Conservation (phyloP, 345 rosid species). For the Viola odorata region DNA sequence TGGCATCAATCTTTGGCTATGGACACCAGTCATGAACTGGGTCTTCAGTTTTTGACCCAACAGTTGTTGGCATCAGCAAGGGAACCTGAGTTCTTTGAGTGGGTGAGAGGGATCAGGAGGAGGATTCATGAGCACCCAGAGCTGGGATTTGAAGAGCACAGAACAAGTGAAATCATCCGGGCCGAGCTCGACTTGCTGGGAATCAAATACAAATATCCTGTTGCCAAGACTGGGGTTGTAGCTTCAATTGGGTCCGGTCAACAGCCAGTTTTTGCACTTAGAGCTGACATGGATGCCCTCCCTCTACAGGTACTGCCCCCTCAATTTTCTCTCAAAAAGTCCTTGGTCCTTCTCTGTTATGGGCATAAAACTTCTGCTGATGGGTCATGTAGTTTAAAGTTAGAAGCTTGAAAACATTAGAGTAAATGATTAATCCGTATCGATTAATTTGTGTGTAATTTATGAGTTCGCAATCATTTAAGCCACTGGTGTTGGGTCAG, state of each 20-base stretch:
- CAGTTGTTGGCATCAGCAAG: constrained; percentile 42
- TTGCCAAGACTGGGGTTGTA: constrained; percentile 62
- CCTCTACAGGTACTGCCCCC: constrained; percentile 51
- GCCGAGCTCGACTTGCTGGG: constrained; percentile 58
- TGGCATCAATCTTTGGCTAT: background rate
- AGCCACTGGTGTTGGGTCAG: too few relatives aligned
- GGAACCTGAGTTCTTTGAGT: constrained; percentile 47
- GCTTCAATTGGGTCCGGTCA: constrained; percentile 50
- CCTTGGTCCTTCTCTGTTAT: too few relatives aligned
- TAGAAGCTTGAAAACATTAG: too few relatives aligned
- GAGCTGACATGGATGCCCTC: constrained; percentile 80
- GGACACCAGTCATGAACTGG: background rate
- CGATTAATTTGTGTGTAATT: too few relatives aligned
- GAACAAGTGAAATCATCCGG: constrained; percentile 52
- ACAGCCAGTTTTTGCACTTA: constrained; percentile 51
- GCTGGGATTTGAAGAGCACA: constrained; percentile 60
- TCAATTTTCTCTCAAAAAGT: background rate
- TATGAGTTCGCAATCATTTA: too few relatives aligned
- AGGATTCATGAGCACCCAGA: constrained; percentile 61
- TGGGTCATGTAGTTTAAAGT: too few relatives aligned
- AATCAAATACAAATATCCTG: constrained; percentile 53
- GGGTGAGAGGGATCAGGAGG: constrained; percentile 60
- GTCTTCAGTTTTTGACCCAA: constrained; percentile 13
- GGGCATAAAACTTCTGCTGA: too few relatives aligned
- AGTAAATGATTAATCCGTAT: too few relatives aligned